Evolutionary conservation across 208 protist genomes (phyloP).

Genomic region (Acanthamoeba triangularis): DNA sequence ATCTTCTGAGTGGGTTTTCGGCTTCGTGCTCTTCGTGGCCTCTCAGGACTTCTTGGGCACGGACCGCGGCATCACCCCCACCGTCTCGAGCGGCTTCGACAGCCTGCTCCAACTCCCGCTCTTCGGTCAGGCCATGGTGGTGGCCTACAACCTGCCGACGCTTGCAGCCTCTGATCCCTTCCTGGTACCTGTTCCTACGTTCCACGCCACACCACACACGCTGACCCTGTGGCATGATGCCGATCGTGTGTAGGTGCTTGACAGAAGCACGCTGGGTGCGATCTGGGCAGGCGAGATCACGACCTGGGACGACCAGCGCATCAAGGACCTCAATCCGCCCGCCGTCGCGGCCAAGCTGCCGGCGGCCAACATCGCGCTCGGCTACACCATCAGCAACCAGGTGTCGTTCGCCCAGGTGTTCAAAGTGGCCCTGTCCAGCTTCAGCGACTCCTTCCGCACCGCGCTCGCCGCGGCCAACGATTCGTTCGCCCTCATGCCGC

Average conservation of each 20-base stretch:
- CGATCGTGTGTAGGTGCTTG: neutral
- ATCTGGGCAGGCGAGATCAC: conserved; percentile 65
- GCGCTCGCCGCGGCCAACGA: neutral
- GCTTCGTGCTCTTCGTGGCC: neutral
- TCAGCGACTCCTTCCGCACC: neutral
- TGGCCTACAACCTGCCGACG: neutral
- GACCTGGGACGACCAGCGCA: neutral
- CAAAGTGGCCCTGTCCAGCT: neutral
- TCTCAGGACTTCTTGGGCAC: conserved; percentile 18
- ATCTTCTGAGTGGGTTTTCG: no score
- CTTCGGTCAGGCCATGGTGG: neutral
- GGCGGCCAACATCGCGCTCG: neutral
- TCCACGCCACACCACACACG: no score
- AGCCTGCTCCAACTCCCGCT: neutral
- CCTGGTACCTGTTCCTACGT: neutral
- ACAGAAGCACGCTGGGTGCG: neutral
- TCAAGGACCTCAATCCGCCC: neutral
- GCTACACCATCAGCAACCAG: neutral
- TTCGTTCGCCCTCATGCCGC: neutral
- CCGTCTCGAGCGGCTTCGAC: neutral
- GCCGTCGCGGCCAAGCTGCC: neutral
- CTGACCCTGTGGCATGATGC: no score
- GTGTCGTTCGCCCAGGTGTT: neutral
- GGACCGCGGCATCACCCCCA: neutral
- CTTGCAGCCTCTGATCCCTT: neutral